Evolutionary conservation across 345 rosid species (phyloP).

Genomic region (Anastatica hierochuntica): DNA sequence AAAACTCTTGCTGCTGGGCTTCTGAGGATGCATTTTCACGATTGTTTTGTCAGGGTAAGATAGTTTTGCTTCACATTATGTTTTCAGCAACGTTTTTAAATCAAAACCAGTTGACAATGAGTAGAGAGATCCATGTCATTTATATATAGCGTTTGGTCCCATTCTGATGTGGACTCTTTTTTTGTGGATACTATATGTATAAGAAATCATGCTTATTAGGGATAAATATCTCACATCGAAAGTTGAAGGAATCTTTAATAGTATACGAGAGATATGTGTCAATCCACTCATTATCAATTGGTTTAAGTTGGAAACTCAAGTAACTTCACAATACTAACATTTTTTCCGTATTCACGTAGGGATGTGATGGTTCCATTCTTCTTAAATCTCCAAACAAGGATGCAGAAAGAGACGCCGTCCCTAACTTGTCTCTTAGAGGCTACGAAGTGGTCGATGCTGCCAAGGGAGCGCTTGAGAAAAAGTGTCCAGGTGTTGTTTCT

Average conservation of each 20-base stretch:
- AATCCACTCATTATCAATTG: too few species aligned
- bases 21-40: constrained; percentile 46
- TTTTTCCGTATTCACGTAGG: constrained; percentile 19
- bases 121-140: background rate
- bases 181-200: too few species aligned
- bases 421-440: constrained; percentile 39
- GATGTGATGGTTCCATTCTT: constrained; percentile 50
- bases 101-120: background rate
- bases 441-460: constrained; percentile 39
- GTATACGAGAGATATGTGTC: too few species aligned
- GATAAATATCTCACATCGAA: too few species aligned
- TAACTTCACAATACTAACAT: too few species aligned
- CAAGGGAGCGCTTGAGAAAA: constrained; percentile 29
- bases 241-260: too few species aligned
- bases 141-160: too few species aligned
- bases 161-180: too few species aligned
- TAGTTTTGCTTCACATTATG: background rate
- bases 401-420: constrained; percentile 36
- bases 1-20: constrained; percentile 38
- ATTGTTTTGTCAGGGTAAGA: constrained; percentile 43
- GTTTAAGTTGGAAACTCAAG: too few species aligned
- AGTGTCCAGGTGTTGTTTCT: constrained; percentile 43
- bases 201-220: too few species aligned
- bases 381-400: constrained; percentile 29
- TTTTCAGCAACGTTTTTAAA: background rate